Evolutionary conservation across 352 stramenopile species (phyloP), one percentile per base, ranked within the genome.

Genomic region (Peronosclerospora sorghi): DNA sequence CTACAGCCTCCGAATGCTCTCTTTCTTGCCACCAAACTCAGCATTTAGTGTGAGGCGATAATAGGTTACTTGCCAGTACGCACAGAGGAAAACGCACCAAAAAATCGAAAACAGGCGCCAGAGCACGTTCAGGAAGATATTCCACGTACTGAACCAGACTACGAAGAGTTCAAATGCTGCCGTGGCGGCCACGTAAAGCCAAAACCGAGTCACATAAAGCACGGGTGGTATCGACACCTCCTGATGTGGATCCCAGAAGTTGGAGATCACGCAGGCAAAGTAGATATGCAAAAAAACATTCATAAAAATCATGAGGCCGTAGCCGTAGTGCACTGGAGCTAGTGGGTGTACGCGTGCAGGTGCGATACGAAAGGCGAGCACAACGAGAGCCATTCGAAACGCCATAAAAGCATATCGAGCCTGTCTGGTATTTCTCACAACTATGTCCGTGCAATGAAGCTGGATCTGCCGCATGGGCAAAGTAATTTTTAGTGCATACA

Each of bases 141-240:
- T 59, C 76, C 75, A 91, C 32, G 78, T 86, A 59, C 75, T 88
- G 37, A 86, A 59, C 75, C 68, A 89, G 18, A 91, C 70, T 51
- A 86, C 61, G 32, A 69, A 71, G 36, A 84, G 64, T 46, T 91
- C 76, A 17, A 66, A 65, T 14, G 42, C 44, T 12, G 52, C 30
- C 8, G 66, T 69, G 28, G 60, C 21, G 15, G 55, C 68, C 14
- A 86, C 73, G 39, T 76, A 83, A 0, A 66, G 34, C 79, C 79
- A 91, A 56, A 89, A 91, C 10, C 45, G 54, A 34, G 54, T 68
- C 17, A 86, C 66, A 48, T 85, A 87, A 5, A 86, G 53, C 35
- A 87, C 65, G 4, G 71, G 73, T 10, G 74, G 74, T 67, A 87
- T 86, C 17, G 61, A 72, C 17, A 85, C 48, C 17, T 66, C 51